Evolutionary conservation across 768 basidiomycete species (phyloP), one percentile per base, ranked within the genome.

Genomic region (Boletus vinaceobasis): DNA sequence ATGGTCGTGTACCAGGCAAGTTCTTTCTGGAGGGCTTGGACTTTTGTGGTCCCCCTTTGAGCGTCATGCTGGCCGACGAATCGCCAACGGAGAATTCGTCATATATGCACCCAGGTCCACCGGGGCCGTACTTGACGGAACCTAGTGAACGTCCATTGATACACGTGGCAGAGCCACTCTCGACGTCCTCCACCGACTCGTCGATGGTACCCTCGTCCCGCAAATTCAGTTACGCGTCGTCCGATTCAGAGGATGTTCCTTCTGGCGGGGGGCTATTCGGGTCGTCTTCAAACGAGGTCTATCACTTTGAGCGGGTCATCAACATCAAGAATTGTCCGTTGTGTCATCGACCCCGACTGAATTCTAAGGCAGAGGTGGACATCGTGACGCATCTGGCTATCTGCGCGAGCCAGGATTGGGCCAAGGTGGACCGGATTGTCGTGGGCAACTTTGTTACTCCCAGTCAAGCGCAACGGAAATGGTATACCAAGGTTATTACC

Each of bases 321-420:
- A 98, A 98, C 67, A 85, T 99, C 61, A 90, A 89, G 77, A 88
- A 84, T 52, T 99, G 96, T 67, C 96, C 96, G 0, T 70, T 99
- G 42, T 99, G 96, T 66, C 94, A 93, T 67, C 84, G 93, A 11
- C 89, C 92, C 3, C 76, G 94, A 42, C 65, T 98, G 62, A 89
- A 82, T 71, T 81, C 83, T 50, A 93, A 93, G 69, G 91, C 86
- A 0, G 97, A 98, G 71, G 78, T 93, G 63, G 95, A 97, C 67
- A 97, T 98, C 64, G 78, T 99, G 49, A 98, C 97, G 23, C 96
- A 99, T 70, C 73, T 99, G n/a, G 97, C 94, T 1, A 84, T 98
- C 10, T 99, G 96, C 63, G 94, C 97, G 10, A 90, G 87, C 59
- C 82, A 86, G 61, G 97, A 98, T 68, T 98, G 95, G 93, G 84